phyloP scores from a whole-genome alignment of 1,284 basidiomycete species.

The Tylopilus sp. region DNA sequence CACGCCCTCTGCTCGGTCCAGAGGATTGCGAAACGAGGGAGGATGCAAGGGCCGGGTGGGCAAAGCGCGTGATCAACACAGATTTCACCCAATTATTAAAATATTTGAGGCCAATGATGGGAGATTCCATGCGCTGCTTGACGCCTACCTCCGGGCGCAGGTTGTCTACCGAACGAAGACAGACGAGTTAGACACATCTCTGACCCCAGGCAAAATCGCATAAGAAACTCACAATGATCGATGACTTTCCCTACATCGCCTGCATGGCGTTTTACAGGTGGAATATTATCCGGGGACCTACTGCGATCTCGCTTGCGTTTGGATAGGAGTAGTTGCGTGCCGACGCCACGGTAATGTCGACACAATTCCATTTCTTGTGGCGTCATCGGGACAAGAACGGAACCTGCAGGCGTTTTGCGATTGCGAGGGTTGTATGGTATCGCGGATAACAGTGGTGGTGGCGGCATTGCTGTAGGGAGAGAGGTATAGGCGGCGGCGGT shows the following conservation, averaged over 20 bases:
- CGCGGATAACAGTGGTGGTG: slow-evolving; percentile 28
- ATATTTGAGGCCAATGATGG: slow-evolving; percentile 92
- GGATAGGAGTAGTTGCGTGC: slow-evolving; percentile 46
- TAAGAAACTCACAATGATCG: slow-evolving; percentile 57
- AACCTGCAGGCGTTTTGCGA: slow-evolving; percentile 55
- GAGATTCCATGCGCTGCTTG: slow-evolving; percentile 79
- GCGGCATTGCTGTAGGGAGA: slow-evolving; percentile 28
- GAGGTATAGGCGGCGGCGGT: slow-evolving; percentile 18
- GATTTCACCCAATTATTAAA: slow-evolving; percentile 99
- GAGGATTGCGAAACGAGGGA: slow-evolving; percentile 32
- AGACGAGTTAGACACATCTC: not conserved
- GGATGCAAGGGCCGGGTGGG: slow-evolving; percentile 54
- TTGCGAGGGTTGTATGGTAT: slow-evolving; percentile 62
- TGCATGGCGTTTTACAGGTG: slow-evolving; percentile 48
- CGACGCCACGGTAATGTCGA: slow-evolving; percentile 54
- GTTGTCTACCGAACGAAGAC: slow-evolving; percentile 61
- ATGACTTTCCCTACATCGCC: slow-evolving; percentile 67
- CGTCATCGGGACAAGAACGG: slow-evolving; percentile 62
- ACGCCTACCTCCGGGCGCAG: slow-evolving; percentile 87
- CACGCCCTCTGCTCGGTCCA: slow-evolving; percentile 39
- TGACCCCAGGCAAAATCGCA: not conserved
- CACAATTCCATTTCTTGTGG: slow-evolving; percentile 57
- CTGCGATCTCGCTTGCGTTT: slow-evolving; percentile 56
- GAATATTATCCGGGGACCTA: slow-evolving; percentile 38
- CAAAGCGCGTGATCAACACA: slow-evolving; percentile 85